Base-by-base conservation (phyloP, 192 early-diverging fungal genomes). In the Lobosporangium transversale region DNA sequence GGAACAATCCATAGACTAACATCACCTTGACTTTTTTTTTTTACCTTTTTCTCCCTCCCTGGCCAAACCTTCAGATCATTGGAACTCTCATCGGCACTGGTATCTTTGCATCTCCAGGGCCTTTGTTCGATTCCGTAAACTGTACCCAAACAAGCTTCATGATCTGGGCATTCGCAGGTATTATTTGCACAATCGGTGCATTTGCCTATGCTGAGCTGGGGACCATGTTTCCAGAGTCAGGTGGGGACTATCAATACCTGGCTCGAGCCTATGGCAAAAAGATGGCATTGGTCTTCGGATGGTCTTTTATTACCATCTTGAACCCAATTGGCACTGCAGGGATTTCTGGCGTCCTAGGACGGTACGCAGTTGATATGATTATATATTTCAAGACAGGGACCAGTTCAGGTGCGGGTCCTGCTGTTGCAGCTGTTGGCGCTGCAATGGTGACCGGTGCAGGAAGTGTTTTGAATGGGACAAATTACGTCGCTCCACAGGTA, bases 101-200 rank as follows among this genome's bases (percentile, higher is more conserved):
- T 10, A 90, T 90, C 27, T 90, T 89, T 66, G 88, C 89, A 10
- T 86, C 84, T 0, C 88, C 88, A 15, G 88, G 88, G 0, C 87
- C 84, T 3, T 70, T 90, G 3, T 80, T 74, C 43, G 61, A 79
- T 18, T 74, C 70, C 32, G 65, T 80, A 6, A 53, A 69, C 24
- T 62, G 65, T 35, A 62, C 70, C 6, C 70, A 68, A 23, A 80
- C 70, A 42, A 58, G 64, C 18, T 74, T 80, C 44, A 68, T 80
- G 40, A 68, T 80, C 17, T 80, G 79, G 79, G 61, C 60, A 9
- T 62, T 74, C 24, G 70, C 79, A 1, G 79, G 79, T 5, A 31
- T 80, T 6, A 55, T 80, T 24, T 71, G 70, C 7, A 55, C 66
- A 1, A 68, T 74, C 5, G 79, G 79, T 14, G 70, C 79, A 0